Base-by-base conservation (phyloP, 179 eudicot species). In the Actinidia polygama region DNA sequence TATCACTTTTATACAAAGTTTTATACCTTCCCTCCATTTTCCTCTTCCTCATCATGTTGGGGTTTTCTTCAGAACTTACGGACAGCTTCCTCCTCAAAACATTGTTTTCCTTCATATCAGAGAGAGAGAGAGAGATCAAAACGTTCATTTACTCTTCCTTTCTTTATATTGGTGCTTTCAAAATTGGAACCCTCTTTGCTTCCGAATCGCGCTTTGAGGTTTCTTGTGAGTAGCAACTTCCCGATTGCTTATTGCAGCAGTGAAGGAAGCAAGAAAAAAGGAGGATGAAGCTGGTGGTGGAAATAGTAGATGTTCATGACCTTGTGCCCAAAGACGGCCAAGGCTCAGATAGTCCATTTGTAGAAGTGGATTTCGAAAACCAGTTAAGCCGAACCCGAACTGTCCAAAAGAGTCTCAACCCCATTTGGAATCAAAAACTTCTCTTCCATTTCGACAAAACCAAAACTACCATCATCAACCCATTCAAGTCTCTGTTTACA, bases 311-410 rank as follows among this genome's bases (percentile, higher is more conserved):
- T 83, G 98, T 94, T 30, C 91, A 88, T 75, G 91, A 87, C 81
- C 93, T 94, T 68, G 89, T 91, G 90, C 94, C 93, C 51, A 94
- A 94, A 82, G 94, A 94, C 59, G 98, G 96, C 9, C 86, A 93
- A 81, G 95, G 93, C n/a, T 91, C 94, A 68, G 86, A 94, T 16
- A 89, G 86, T 83, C 86, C 98, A 44, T 94, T 81, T 75, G 96
- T 89, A 3, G 94, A 82, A 79, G 81, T 67, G 51, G 81, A 79
- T 67, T 79, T 79, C 62, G 64, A 81, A 16, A 87, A 88, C 77
- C 88, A 88, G 79, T 57, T 78, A 9, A 79, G 85, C 40, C 66
- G 83, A 85, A 88, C 88, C 71, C 72, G 36, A 81, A 83, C 86
- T 3, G 75, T 87, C 30, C 88, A 81, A 1, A 85, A 87, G 72